Base-by-base conservation (phyloP, 768 basidiomycete species). In the Amyloporia xantha region DNA sequence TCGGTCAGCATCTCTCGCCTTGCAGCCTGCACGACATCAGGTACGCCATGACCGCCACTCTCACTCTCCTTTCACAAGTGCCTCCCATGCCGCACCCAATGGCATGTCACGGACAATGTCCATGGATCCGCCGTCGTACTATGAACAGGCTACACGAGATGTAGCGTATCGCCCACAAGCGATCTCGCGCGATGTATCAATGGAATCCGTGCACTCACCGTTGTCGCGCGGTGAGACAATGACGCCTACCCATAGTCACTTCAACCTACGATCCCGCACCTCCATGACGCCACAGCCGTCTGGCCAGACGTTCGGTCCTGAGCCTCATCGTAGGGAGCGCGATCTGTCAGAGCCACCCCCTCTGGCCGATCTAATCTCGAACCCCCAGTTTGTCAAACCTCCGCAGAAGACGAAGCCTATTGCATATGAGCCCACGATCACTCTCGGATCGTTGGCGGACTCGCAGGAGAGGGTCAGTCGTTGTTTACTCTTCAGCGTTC, bases 291-390 rank as follows among this genome's bases (percentile, higher is more conserved):
- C 87, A 6, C 82, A 83, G 58, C 82, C 83, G 6, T 62, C 68
- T 17, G 68, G 66, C 13, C 58, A 63, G 17, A 58, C 53, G 1
- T 75, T 75, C 43, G 75, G 75, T 44, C 75, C 76, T 12, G 61
- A 64, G 23, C 70, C 68, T 7, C 60, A 64, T 17, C 64, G 67
- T 37, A 66, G 68, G 15, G 67, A 66, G 49, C 68, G 81, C 56
- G 77, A 83, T 53, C 62, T 66, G 27, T 83, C 84, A 19, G 85
- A 87, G 54, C 87, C 87, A 5, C 87, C 87, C 23, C 74, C 84
- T 4, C 64, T 89, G 25, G 72, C 74, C 24, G 54, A 76, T 45
- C 74, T 90, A 35, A 71, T 74, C 51, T 74, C 78, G 24, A 82
- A 84, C 58, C 86, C 86, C 19, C 71, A 76, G 48, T 89, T 88